A percentile compares a stretch with the other conserved stretches of the same genome.
phyloP scores from a whole-genome alignment of 257 asterid species.

The Solanum chilense region DNA sequence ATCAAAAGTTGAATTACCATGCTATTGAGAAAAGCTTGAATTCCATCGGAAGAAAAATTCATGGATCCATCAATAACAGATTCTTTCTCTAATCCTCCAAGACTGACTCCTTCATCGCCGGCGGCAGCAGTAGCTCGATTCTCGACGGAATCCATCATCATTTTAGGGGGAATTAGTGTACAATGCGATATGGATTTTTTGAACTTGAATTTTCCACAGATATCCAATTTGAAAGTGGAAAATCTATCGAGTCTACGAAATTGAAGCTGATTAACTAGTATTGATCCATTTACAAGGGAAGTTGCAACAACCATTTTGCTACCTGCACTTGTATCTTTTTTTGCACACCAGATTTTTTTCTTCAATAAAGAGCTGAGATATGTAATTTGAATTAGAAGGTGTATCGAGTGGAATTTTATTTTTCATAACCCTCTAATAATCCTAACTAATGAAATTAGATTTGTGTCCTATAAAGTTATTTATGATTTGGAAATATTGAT shows the following conservation, averaged over 20 bases:
- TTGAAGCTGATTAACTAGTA: neutral
- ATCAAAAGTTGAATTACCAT: slow-evolving; percentile 23
- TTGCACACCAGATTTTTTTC: neutral
- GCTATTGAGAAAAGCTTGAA: slow-evolving; percentile 45
- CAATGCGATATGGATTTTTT: neutral
- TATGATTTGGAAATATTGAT: neutral
- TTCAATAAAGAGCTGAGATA: neutral
- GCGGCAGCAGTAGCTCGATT: slow-evolving; percentile 2
- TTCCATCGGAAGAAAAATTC: slow-evolving; percentile 10
- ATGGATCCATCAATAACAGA: slow-evolving; percentile 24
- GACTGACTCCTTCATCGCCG: slow-evolving; percentile 19
- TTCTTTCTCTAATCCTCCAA: slow-evolving; percentile 36
- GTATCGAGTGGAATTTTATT: neutral
- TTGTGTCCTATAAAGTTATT: too few relatives aligned
- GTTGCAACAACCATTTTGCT: neutral
- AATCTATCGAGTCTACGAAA: neutral
- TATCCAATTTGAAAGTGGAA: neutral
- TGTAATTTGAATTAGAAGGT: neutral
- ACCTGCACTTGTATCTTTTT: neutral
- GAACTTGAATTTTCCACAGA: neutral
- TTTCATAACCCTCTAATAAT: neutral
- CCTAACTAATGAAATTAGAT: too few relatives aligned
- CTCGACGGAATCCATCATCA: slow-evolving; percentile 12
- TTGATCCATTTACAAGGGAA: neutral
- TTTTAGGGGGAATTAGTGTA: neutral